Conservation (phyloP, 2,329 filamentous ascomycete species). For the Rhynchosporium agropyri region DNA sequence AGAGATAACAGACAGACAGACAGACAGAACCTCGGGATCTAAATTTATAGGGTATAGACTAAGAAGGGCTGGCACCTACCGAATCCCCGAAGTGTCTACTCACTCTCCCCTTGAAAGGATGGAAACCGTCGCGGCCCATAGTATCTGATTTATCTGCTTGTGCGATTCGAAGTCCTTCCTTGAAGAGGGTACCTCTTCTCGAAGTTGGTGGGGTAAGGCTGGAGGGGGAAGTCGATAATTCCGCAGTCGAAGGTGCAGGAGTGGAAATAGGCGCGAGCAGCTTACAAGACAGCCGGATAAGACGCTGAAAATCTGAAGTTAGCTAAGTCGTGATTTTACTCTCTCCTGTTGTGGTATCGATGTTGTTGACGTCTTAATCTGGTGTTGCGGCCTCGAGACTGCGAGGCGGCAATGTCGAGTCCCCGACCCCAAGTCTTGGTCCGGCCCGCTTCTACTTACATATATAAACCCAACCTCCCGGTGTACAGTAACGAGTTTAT, state of each 20-base stretch:
- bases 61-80: slow-evolving; percentile 42
- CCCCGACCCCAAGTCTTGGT: background rate
- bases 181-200: background rate
- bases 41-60: background rate
- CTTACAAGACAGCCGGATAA: background rate
- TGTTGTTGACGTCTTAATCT: slow-evolving; percentile 5
- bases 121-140: slow-evolving; percentile 46
- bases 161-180: slow-evolving; percentile 12
- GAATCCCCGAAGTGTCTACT: slow-evolving; percentile 54
- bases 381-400: slow-evolving; percentile 7
- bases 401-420: background rate
- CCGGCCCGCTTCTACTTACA: slow-evolving; percentile 12
- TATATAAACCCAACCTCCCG: too few species aligned
- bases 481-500: too few species aligned
- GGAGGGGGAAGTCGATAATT: background rate
- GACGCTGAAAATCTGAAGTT: too few species aligned
- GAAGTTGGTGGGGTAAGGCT: slow-evolving; percentile 11
- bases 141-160: slow-evolving; percentile 22
- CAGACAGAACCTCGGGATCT: background rate
- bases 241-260: background rate
- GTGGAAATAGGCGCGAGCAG: background rate
- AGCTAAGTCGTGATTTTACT: too few species aligned
- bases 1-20: background rate
- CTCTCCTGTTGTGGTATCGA: background rate
- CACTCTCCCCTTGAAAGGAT: slow-evolving; percentile 56